These are phyloP conservation scores for Aphanomyces stellatus DNA, from an alignment of 352 stramenopile genomes.

Conservation along the genomic window DNA sequence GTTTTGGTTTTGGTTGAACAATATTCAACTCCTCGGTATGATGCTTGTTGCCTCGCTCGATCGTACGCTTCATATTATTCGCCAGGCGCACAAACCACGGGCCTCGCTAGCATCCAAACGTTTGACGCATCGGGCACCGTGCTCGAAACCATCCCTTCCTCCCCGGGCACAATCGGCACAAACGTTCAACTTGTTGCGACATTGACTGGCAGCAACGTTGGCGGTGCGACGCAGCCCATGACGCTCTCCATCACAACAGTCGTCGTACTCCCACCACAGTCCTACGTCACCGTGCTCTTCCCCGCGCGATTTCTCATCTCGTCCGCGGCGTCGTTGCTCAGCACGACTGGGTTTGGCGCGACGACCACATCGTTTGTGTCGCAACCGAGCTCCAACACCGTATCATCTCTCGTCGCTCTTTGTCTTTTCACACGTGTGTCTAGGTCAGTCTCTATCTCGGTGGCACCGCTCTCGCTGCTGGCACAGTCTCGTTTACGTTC, in stretches of 20 bases:
- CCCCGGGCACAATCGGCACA: constrained; percentile 28
- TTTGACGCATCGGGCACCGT: constrained; percentile 22
- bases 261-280: constrained; percentile 28
- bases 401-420: too few species aligned
- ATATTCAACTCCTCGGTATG: too few species aligned
- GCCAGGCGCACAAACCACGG: constrained; percentile 38
- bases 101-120: constrained; percentile 35
- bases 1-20: too few species aligned
- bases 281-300: constrained; percentile 37
- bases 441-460: constrained; percentile 24
- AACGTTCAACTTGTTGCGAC: constrained; percentile 24
- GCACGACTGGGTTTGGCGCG: constrained; percentile 28
- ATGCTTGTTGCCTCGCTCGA: too few species aligned
- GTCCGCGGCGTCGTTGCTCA: constrained; percentile 21
- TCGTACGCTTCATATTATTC: too few species aligned
- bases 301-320: constrained; percentile 33
- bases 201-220: constrained; percentile 27
- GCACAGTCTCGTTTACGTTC: constrained; percentile 34
- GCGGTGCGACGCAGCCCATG: constrained; percentile 28
- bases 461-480: constrained; percentile 32
- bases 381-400: too few species aligned
- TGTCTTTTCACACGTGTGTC: too few species aligned
- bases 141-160: constrained; percentile 30
- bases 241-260: constrained; percentile 36
- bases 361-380: too few species aligned